phyloP scores from a whole-genome alignment of 768 basidiomycete species.

The Calocybe gangraenosa region DNA sequence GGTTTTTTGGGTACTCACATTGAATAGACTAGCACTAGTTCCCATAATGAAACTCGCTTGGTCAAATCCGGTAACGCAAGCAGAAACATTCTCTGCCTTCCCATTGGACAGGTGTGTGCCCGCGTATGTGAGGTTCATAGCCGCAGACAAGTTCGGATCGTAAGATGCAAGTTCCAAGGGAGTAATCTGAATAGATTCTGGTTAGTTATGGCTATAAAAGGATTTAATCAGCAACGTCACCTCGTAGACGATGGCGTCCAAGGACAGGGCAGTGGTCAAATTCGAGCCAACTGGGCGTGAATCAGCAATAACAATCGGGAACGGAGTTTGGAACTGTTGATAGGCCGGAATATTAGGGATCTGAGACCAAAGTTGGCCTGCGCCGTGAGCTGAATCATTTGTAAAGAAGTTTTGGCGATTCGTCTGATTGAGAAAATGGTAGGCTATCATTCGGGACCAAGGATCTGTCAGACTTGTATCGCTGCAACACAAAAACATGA shows the following conservation, averaged over 20 bases:
- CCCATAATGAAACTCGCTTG: constrained; percentile 74
- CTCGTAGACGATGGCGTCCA: constrained; percentile 53
- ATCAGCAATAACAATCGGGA: constrained; percentile 63
- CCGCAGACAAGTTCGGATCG: constrained; percentile 70
- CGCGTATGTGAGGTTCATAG: constrained; percentile 54
- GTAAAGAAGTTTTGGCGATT: constrained; percentile 55
- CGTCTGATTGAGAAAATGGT: constrained; percentile 73
- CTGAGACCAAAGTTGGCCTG: constrained; percentile 67
- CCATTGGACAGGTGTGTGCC: constrained; percentile 67
- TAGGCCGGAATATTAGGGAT: constrained; percentile 50
- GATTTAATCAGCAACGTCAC: constrained; percentile 23
- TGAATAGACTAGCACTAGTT: constrained; percentile 67
- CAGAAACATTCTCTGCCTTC: constrained; percentile 43
- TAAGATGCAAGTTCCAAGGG: constrained; percentile 72
- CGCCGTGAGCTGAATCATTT: constrained; percentile 57
- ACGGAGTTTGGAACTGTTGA: constrained; percentile 47
- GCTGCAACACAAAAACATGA: constrained; percentile 24
- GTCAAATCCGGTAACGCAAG: constrained; percentile 74
- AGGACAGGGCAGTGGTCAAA: constrained; percentile 31
- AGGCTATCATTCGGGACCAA: constrained; percentile 62
- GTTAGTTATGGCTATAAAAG: neutral
- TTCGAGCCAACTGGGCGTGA: constrained; percentile 46
- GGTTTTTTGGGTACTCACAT: constrained; percentile 29
- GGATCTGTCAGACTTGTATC: constrained; percentile 64
- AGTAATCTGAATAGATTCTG: constrained; percentile 36